Conservation (phyloP, 2,329 filamentous ascomycete species). For the Trichoderma harzianum region DNA sequence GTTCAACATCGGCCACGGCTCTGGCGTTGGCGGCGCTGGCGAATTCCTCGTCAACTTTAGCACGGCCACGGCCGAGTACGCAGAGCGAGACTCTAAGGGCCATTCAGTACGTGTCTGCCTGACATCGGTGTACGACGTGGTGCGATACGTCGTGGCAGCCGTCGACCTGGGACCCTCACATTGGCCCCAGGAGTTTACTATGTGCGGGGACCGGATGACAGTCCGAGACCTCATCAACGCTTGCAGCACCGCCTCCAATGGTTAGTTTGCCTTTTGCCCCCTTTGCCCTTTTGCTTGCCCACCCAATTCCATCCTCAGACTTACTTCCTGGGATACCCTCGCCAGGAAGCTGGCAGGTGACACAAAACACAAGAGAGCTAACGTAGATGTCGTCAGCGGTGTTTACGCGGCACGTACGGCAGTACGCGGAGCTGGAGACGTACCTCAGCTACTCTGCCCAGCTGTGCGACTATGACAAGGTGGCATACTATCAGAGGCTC, state of each 20-base stretch:
- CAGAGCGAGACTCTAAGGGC: constrained; percentile 50
- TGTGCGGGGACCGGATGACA: constrained; percentile 64
- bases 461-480: constrained; percentile 46
- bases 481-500: constrained; percentile 57
- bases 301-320: neutral
- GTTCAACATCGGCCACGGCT: constrained; percentile 56
- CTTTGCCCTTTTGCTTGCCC: constrained; percentile 5
- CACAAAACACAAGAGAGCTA: neutral
- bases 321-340: neutral
- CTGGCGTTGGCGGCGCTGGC: constrained; percentile 53
- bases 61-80: constrained; percentile 56
- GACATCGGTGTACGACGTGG: constrained; percentile 68
- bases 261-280: constrained; percentile 31
- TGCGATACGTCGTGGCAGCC: constrained; percentile 66
- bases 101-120: constrained; percentile 57
- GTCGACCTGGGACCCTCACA: constrained; percentile 56
- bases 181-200: constrained; percentile 68
- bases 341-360: constrained; percentile 5
- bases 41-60: constrained; percentile 65
- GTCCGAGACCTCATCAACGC: constrained; percentile 56
- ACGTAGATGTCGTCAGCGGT: constrained; percentile 31
- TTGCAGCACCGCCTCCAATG: constrained; percentile 48
- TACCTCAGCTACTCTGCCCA: constrained; percentile 43
- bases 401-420: constrained; percentile 38
- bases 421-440: constrained; percentile 40